These are phyloP conservation scores for Candida gigantensis DNA, from an alignment of 1,139 yeast genomes.

Conservation along the genomic window DNA sequence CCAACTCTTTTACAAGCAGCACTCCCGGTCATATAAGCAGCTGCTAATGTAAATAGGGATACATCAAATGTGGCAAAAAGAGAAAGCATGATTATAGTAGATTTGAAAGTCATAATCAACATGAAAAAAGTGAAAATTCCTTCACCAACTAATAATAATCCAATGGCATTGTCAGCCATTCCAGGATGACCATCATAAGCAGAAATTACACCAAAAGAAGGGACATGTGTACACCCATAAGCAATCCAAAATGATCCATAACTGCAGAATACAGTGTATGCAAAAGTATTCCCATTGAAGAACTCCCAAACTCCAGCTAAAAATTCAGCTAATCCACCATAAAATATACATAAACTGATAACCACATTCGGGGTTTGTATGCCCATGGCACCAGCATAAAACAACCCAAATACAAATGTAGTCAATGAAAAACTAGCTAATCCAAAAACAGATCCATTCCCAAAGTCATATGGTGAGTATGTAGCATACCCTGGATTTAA, in stretches of 20 bases:
- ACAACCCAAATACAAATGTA: slow-evolving; percentile 49
- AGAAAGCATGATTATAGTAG: slow-evolving; percentile 42
- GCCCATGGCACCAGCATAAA: slow-evolving; percentile 45
- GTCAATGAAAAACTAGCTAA: slow-evolving; percentile 53
- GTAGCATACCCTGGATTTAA: slow-evolving; percentile 43
- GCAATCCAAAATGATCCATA: slow-evolving; percentile 49
- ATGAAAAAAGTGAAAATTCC: slow-evolving; percentile 44
- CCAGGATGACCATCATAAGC: slow-evolving; percentile 49
- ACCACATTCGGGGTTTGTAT: slow-evolving; percentile 35
- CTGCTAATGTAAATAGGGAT: slow-evolving; percentile 45
- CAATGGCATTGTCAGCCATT: slow-evolving; percentile 35
- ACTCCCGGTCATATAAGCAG: slow-evolving; percentile 38
- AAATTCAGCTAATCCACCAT: slow-evolving; percentile 50
- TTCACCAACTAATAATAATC: slow-evolving; percentile 48
- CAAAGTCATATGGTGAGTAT: slow-evolving; percentile 36
- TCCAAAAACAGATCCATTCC: slow-evolving; percentile 65
- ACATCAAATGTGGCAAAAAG: slow-evolving; percentile 38
- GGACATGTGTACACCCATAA: slow-evolving; percentile 36
- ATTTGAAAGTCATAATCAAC: slow-evolving; percentile 41
- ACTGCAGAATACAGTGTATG: slow-evolving; percentile 41
- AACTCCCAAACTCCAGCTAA: slow-evolving; percentile 58
- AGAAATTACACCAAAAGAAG: slow-evolving; percentile 51
- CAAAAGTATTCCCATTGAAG: slow-evolving; percentile 39
- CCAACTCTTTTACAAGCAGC: slow-evolving; percentile 37
- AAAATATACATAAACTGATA: slow-evolving; percentile 46